A percentile compares a stretch with the other conserved stretches of the same genome.
These are phyloP conservation scores for Huntiella bhutanensis DNA, from an alignment of 2,329 filamentous ascomycete species.

Conservation along the genomic window DNA sequence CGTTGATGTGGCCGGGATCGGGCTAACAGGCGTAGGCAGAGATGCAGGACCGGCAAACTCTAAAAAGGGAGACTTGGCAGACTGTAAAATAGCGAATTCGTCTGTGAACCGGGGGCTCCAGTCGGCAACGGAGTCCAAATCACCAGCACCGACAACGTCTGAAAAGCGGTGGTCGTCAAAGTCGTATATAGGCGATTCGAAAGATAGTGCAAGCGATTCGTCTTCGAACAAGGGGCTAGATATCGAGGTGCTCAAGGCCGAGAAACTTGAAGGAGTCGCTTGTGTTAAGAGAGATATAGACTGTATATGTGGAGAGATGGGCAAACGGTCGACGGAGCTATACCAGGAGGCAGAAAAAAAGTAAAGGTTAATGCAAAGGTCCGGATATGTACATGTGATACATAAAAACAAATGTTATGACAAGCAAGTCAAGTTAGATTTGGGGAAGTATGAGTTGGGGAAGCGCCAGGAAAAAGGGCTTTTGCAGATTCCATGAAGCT, in stretches of 20 bases:
- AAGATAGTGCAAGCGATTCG: background rate
- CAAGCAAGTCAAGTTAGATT: no score
- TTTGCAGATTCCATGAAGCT: no score
- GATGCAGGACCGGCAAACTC: background rate
- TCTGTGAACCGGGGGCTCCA: slow-evolving; percentile 4
- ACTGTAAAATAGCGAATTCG: slow-evolving; percentile 1
- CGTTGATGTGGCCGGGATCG: background rate
- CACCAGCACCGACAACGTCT: background rate
- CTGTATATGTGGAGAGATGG: no score
- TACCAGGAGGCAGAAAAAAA: no score
- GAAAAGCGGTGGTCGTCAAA: background rate
- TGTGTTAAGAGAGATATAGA: background rate
- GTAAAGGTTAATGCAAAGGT: no score
- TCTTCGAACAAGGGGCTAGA: slow-evolving; percentile 3
- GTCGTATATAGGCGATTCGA: background rate
- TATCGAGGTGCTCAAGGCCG: background rate
- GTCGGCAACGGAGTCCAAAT: background rate
- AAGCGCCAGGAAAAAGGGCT: no score
- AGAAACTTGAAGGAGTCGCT: background rate
- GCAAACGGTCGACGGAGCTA: no score
- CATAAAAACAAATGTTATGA: no score
- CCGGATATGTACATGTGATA: no score
- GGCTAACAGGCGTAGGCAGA: background rate
- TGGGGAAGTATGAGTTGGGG: no score
- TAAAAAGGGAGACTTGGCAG: background rate